A percentile compares a stretch with the other conserved stretches of the same genome.
phyloP scores from a whole-genome alignment of 2,329 filamentous ascomycete genomes.

The Exophiala sp. region DNA sequence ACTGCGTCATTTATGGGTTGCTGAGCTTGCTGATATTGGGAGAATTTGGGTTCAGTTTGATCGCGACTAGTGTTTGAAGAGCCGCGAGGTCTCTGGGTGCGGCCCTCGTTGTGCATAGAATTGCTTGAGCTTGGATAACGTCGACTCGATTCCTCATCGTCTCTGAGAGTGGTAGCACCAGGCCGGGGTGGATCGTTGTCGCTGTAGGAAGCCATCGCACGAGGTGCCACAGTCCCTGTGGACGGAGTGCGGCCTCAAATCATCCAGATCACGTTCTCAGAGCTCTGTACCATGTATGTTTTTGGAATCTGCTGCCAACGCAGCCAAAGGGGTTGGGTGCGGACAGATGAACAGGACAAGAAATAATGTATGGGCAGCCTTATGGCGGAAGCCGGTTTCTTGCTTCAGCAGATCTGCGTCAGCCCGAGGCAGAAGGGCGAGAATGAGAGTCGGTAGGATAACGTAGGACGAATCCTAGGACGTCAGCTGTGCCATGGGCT shows the following conservation, averaged over 20 bases:
- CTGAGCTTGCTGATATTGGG: constrained; percentile 29
- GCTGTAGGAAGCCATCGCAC: constrained; percentile 17
- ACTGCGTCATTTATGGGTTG: constrained; percentile 54
- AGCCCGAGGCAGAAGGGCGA: neutral
- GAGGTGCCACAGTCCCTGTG: constrained; percentile 12
- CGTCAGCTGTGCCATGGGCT: constrained; percentile 1
- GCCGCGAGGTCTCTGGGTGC: constrained; percentile 6
- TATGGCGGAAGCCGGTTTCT: constrained; percentile 6
- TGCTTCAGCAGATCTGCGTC: neutral
- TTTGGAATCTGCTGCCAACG: constrained; percentile 11
- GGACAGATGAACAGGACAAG: too few species aligned
- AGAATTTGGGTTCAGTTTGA: constrained; percentile 9
- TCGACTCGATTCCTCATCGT: constrained; percentile 14
- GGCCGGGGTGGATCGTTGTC: constrained; percentile 11
- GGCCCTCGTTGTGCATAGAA: constrained; percentile 7
- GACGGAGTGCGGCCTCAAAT: constrained; percentile 13
- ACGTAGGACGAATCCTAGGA: neutral
- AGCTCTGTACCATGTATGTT: neutral
- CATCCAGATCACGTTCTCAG: constrained; percentile 12
- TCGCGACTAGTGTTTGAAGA: constrained; percentile 11
- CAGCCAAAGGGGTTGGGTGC: neutral
- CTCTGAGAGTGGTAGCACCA: constrained; percentile 2
- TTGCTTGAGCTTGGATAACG: constrained; percentile 15
- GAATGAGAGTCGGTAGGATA: neutral
- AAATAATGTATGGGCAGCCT: constrained; percentile 4